Conservation (phyloP, 2,329 filamentous ascomycete genomes). For the Alternaria angustiovoidea region DNA sequence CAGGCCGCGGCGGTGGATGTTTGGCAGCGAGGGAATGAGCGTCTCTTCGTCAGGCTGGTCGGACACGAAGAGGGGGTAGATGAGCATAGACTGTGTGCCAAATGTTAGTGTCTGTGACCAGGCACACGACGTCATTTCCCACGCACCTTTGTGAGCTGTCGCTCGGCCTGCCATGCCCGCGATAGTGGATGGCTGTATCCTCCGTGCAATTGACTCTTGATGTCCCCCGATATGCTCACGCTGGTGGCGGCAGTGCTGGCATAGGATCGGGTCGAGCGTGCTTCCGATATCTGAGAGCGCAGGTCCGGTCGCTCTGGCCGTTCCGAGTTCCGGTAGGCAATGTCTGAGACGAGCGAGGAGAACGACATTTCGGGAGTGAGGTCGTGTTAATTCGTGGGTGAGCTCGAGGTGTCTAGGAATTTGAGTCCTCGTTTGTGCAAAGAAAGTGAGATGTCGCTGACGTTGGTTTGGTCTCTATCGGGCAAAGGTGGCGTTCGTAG, state of each 20-base stretch:
- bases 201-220: slow-evolving; percentile 61
- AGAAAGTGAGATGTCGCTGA: slow-evolving; percentile 4
- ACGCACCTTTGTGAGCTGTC: slow-evolving; percentile 60
- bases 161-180: slow-evolving; percentile 61
- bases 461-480: neutral
- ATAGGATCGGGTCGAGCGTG: slow-evolving; percentile 58
- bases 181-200: slow-evolving; percentile 62
- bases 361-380: slow-evolving; percentile 55
- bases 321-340: slow-evolving; percentile 58
- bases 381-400: neutral
- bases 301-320: slow-evolving; percentile 48
- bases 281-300: slow-evolving; percentile 57
- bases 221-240: slow-evolving; percentile 61
- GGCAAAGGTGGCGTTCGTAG: slow-evolving; percentile 19
- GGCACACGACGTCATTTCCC: slow-evolving; percentile 3
- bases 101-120: slow-evolving; percentile 26
- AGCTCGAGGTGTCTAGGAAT: neutral
- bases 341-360: slow-evolving; percentile 61
- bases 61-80: slow-evolving; percentile 96
- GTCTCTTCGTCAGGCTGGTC: slow-evolving; percentile 93
- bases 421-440: neutral
- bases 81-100: slow-evolving; percentile 87
- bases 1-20: slow-evolving; percentile 86
- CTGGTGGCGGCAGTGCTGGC: slow-evolving; percentile 62
- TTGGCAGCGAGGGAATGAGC: slow-evolving; percentile 87